These are phyloP conservation scores for Suillus lakei DNA, from an alignment of 768 basidiomycete genomes.

Conservation along the genomic window DNA sequence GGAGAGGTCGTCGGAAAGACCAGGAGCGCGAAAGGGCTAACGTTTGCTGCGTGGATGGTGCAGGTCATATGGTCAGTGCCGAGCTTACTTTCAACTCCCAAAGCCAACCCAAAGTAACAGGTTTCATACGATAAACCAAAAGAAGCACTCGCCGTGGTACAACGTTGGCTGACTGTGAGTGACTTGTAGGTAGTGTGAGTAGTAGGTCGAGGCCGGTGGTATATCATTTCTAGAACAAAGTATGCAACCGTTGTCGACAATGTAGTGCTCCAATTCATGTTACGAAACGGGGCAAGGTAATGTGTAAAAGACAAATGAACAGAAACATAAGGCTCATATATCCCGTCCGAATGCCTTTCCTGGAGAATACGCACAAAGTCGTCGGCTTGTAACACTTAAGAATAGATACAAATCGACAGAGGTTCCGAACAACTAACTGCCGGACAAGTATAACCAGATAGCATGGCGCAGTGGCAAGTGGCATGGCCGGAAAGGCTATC, in stretches of 20 bases:
- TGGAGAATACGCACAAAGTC: no score
- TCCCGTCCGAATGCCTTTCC: no score
- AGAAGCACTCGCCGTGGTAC: slow-evolving; percentile 54
- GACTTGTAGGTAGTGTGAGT: slow-evolving; percentile 22
- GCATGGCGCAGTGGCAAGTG: no score
- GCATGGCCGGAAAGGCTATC: not conserved
- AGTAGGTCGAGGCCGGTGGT: no score
- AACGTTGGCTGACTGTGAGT: slow-evolving; percentile 48
- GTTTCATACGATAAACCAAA: slow-evolving; percentile 68
- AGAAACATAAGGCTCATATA: not conserved
- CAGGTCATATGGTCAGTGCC: slow-evolving; percentile 72
- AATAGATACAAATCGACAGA: no score
- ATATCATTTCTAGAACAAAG: not conserved
- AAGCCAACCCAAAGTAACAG: slow-evolving; percentile 30
- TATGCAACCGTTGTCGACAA: not conserved
- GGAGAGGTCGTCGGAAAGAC: slow-evolving; percentile 57
- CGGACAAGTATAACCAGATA: not conserved
- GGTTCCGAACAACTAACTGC: not conserved
- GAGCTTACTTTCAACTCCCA: not conserved
- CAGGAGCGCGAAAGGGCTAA: slow-evolving; percentile 62
- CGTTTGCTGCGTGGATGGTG: slow-evolving; percentile 69
- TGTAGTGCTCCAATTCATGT: no score
- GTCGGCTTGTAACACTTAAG: no score
- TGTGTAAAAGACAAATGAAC: not conserved
- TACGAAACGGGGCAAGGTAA: no score